Conservation (phyloP, 306 rosid genomes). For the Cucurbita pepo region DNA sequence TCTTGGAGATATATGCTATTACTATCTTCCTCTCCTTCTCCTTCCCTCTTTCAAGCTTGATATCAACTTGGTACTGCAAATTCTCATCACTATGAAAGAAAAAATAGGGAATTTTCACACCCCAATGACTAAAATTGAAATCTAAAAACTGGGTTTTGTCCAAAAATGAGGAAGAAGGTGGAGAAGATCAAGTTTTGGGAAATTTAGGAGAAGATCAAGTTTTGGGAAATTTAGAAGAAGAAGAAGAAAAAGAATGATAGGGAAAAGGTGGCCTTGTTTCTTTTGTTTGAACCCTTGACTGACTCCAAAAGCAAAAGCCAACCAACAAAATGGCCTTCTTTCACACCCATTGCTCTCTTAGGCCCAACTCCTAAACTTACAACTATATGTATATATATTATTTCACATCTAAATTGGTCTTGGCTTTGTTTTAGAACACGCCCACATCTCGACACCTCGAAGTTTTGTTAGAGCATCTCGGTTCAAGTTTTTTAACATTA, state of each 20-base stretch:
- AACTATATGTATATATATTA: no score
- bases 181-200: not conserved
- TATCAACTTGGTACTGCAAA: not conserved
- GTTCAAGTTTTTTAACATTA: no score
- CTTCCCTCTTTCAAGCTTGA: not conserved
- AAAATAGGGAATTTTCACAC: constrained; percentile 13
- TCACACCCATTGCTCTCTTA: constrained; percentile 21
- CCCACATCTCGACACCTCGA: not conserved
- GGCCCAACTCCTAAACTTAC: not conserved
- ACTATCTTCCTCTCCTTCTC: not conserved
- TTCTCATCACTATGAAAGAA: constrained; percentile 11
- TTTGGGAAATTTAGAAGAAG: not conserved
- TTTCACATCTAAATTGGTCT: no score
- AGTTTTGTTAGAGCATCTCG: no score
- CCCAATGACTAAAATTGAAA: not conserved
- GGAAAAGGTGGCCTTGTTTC: constrained; percentile 3
- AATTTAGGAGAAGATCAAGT: not conserved
- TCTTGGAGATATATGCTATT: not conserved
- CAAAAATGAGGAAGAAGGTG: not conserved
- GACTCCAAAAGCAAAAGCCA: constrained; percentile 60
- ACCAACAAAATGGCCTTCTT: constrained; percentile 32
- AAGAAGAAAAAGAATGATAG: not conserved
- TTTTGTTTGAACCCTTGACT: constrained; percentile 58
- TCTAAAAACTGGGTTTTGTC: not conserved
- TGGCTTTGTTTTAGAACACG: not conserved